A percentile compares a stretch with the other conserved stretches of the same genome.
These are phyloP conservation scores for Cyberlindnera mrakii DNA, from an alignment of 805 yeast genomes.

Conservation along the genomic window DNA sequence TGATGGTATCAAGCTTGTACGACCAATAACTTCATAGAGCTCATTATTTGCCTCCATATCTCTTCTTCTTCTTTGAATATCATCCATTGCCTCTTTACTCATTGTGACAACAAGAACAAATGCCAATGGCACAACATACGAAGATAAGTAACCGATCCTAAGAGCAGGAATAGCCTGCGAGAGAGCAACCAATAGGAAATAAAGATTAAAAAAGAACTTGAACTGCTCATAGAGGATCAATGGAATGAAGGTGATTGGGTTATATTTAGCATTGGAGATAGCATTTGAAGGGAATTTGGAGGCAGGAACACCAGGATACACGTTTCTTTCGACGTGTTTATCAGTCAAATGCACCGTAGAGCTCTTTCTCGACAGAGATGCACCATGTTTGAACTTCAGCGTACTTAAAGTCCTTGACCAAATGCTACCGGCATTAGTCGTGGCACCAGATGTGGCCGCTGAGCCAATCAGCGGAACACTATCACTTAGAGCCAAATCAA, in stretches of 20 bases:
- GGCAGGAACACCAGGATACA: conserved; percentile 37
- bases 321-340: conserved; percentile 32
- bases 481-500: conserved; percentile 19
- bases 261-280: conserved; percentile 90
- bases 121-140: conserved; percentile 90
- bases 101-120: conserved; percentile 90
- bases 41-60: conserved; percentile 88
- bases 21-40: conserved; percentile 62
- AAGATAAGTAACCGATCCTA: conserved; percentile 87
- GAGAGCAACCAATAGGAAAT: conserved; percentile 86
- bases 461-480: conserved; percentile 12
- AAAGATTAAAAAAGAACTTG: conserved; percentile 91
- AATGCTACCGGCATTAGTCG: background rate
- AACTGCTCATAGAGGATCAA: conserved; percentile 89
- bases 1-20: conserved; percentile 38
- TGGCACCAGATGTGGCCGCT: background rate
- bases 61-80: conserved; percentile 81
- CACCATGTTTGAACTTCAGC: conserved; percentile 5
- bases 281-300: conserved; percentile 58
- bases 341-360: conserved; percentile 22
- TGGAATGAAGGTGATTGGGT: conserved; percentile 82
- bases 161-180: conserved; percentile 88
- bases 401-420: conserved; percentile 14
- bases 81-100: conserved; percentile 95
- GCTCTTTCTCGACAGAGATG: conserved; percentile 5